Evolutionary conservation across 1,139 yeast genomes (phyloP), one percentile per base, ranked within the genome.

Genomic region (Sugiyamaella xylanicola): DNA sequence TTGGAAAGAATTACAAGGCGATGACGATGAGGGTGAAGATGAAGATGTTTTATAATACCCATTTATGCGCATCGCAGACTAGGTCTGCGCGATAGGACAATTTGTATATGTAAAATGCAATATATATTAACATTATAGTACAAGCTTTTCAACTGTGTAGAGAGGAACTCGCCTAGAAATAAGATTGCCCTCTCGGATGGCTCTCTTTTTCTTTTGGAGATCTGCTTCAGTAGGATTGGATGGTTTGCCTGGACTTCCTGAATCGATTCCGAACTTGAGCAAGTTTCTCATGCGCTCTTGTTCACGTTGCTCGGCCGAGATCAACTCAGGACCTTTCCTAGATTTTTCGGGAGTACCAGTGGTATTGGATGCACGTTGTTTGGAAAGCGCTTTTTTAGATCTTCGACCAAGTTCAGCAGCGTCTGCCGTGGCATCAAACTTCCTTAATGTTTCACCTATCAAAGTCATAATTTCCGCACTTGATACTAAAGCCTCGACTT

Each of bases 1-100:
- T 39, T 85, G 90, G 89, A 76, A 77, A 53, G 93, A 87, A 63
- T 83, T 86, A 58, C 77, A 84, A 54, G 87, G 84, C 63, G 85
- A 66, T 36, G 57, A 60, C 3, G 63, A 59, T 5, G 61, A 58
- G 7, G 60, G 48, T 9, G 58, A 56, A 20, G 62, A 56, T 9
- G 64, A 58, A 9, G 48, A 43, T 11, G 22, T 40, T 20, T 17
- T 2, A 22, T 19, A 9, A n/a, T n/a, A n/a, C n/a, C n/a, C n/a
- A n/a, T n/a, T n/a, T n/a, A n/a, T n/a, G n/a, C n/a, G n/a, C n/a
- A n/a, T n/a, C n/a, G n/a, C n/a, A n/a, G n/a, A n/a, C n/a, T n/a
- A n/a, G n/a, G n/a, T n/a, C n/a, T n/a, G n/a, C n/a, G n/a, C n/a
- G n/a, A n/a, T n/a, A n/a, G n/a, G n/a, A n/a, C n/a, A n/a, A n/a